phyloP scores from a whole-genome alignment of 345 rosid genomes.

The Populus euphratica region DNA sequence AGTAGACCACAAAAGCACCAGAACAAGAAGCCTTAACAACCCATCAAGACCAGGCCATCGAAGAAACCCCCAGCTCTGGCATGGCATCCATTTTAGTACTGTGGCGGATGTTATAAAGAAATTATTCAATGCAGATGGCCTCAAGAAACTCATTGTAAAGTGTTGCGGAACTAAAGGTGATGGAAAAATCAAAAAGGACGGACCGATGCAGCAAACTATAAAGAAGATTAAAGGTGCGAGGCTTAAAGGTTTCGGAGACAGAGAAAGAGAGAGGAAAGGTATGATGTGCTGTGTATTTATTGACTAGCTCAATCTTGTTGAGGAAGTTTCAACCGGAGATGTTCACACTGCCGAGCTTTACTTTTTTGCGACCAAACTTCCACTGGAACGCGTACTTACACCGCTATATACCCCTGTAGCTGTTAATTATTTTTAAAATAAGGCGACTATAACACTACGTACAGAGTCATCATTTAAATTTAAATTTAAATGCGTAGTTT shows the following conservation, averaged over 20 bases:
- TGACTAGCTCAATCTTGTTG: slow-evolving; percentile 12
- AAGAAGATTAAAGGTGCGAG: neutral
- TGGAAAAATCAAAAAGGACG: no score
- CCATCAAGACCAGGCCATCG: slow-evolving; percentile 45
- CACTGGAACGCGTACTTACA: no score
- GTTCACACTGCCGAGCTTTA: no score
- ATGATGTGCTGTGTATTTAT: neutral
- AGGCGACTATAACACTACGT: no score
- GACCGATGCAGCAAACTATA: neutral
- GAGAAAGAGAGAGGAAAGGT: neutral
- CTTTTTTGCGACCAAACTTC: no score
- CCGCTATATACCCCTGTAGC: no score
- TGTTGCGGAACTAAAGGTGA: no score
- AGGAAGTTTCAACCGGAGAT: slow-evolving; percentile 16
- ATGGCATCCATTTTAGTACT: slow-evolving; percentile 34
- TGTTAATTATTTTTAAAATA: no score
- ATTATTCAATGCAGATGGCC: slow-evolving; percentile 31
- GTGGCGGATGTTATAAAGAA: slow-evolving; percentile 15
- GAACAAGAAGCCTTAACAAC: slow-evolving; percentile 21
- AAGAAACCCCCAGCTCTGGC: slow-evolving; percentile 43
- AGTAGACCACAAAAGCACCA: slow-evolving; percentile 37
- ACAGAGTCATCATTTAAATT: no score
- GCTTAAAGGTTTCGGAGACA: neutral
- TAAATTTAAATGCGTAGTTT: no score
- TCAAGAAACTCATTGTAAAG: slow-evolving; percentile 35